Evolutionary conservation across 495 filamentous ascomycete species (phyloP).

Genomic region (Penicillium atrosanguineum): DNA sequence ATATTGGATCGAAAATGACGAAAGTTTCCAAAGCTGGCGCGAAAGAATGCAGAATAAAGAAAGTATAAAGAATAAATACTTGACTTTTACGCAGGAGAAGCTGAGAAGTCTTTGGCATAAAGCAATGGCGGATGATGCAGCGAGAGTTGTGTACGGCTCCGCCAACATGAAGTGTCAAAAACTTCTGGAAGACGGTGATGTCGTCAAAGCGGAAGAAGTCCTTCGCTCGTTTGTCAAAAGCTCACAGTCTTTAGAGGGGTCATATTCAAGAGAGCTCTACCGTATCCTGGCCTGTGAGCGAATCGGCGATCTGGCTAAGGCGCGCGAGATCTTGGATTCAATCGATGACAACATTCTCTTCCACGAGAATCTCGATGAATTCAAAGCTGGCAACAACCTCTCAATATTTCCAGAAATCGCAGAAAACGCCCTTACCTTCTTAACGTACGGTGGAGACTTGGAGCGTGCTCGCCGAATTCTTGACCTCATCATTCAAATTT

Average conservation of each 20-base stretch:
- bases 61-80: not conserved
- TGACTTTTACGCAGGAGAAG: not conserved
- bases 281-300: constrained; percentile 19
- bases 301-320: constrained; percentile 17
- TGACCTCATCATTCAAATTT: constrained; percentile 14
- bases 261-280: constrained; percentile 17
- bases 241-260: not conserved
- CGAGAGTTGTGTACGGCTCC: constrained; percentile 5
- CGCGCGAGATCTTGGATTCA: constrained; percentile 16
- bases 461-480: constrained; percentile 14
- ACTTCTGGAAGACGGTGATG: constrained; percentile 15
- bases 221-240: constrained; percentile 13
- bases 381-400: constrained; percentile 8
- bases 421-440: constrained; percentile 16
- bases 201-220: constrained; percentile 11
- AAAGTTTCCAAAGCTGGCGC: constrained; percentile 3
- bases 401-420: constrained; percentile 6
- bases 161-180: constrained; percentile 9
- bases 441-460: constrained; percentile 10
- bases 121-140: constrained; percentile 7
- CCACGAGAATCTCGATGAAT: constrained; percentile 12
- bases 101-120: constrained; percentile 11
- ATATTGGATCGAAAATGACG: constrained; percentile 11
- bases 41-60: constrained; percentile 3
- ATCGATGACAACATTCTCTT: constrained; percentile 23